These are phyloP conservation scores for Tilletia walkeri DNA, from an alignment of 1,284 basidiomycete species.

Conservation along the genomic window DNA sequence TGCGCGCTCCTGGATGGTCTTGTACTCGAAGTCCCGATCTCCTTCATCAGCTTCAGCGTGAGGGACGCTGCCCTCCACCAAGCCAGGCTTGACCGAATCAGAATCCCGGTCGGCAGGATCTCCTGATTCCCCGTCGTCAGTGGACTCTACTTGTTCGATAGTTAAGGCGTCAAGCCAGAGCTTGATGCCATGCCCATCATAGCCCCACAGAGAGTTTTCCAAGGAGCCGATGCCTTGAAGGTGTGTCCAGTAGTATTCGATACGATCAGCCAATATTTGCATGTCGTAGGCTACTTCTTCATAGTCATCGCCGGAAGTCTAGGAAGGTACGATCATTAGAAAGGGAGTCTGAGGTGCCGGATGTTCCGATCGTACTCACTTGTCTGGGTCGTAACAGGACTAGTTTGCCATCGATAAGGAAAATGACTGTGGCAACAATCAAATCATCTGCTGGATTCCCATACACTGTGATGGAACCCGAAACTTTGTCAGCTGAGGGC, in stretches of 20 bases:
- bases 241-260: conserved; percentile 99
- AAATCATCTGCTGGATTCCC: conserved; percentile 93
- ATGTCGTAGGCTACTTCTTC: conserved; percentile 96
- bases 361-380: conserved; percentile 19
- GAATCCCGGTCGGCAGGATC: neutral
- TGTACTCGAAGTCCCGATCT: conserved; percentile 56
- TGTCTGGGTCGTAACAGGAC: conserved; percentile 67
- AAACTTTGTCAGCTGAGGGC: neutral
- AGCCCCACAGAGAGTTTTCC: conserved; percentile 97
- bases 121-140: conserved; percentile 21
- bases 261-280: conserved; percentile 90
- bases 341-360: neutral
- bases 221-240: conserved; percentile 84
- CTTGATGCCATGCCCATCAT: conserved; percentile 82
- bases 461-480: conserved; percentile 64
- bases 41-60: conserved; percentile 58
- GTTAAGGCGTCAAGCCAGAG: conserved; percentile 94
- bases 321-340: neutral
- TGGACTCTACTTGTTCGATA: conserved; percentile 60
- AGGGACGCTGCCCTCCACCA: neutral
- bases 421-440: conserved; percentile 87
- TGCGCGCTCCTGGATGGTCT: conserved; percentile 84
- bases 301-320: conserved; percentile 60
- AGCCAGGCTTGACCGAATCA: neutral
- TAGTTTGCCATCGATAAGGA: conserved; percentile 90